Base-by-base conservation (phyloP, 2,329 filamentous ascomycete species). In the Colletotrichum liriopes region DNA sequence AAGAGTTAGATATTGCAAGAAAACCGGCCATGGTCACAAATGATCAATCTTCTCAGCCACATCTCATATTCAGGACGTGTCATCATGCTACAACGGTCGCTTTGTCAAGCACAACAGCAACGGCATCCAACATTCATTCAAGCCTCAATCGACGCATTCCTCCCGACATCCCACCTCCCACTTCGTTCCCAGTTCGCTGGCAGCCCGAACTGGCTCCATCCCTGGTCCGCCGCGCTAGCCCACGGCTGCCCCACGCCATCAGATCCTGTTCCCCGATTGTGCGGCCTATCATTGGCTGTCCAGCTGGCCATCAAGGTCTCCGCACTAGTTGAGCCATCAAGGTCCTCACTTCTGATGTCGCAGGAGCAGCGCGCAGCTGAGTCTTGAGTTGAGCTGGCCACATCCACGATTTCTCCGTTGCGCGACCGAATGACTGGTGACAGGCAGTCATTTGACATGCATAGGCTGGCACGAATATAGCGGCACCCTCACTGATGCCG, bases 291-390 rank as follows among this genome's bases (percentile, higher is more conserved):
- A 72, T 69, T 69, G 69, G 69, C 35, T 39, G 11, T 12, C 18
- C 16, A 26, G 18, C 9, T 60, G 47, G 54, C 70, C 70, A 65
- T 72, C 70, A 65, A 55, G 65, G 70, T 72, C 70, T 72, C 65
- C 70, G 45, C 60, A 51, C 69, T 70, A 72, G 65, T 20, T 69
- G 52, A 20, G 41, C 70, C 70, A 72, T 72, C 70, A 69, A 63
- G 70, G 70, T 72, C 52, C 70, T 65, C 70, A 54, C 7, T 41
- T 41, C 52, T 63, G 5, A 51, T 47, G n/a, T 32, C 51, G n/a
- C 3, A 23, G 52, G 7, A 18, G 7, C 12, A 26, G 52, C 56
- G 23, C 65, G 52, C 67, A 64, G 8, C 52, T 20, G 52, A 26
- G 49, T 29, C 12, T 29, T 43, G 32, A 45, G 45, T 32, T 54